Evolutionary conservation across 1,284 basidiomycete genomes (phyloP).

Genomic region (Veloporphyrellus conicus): DNA sequence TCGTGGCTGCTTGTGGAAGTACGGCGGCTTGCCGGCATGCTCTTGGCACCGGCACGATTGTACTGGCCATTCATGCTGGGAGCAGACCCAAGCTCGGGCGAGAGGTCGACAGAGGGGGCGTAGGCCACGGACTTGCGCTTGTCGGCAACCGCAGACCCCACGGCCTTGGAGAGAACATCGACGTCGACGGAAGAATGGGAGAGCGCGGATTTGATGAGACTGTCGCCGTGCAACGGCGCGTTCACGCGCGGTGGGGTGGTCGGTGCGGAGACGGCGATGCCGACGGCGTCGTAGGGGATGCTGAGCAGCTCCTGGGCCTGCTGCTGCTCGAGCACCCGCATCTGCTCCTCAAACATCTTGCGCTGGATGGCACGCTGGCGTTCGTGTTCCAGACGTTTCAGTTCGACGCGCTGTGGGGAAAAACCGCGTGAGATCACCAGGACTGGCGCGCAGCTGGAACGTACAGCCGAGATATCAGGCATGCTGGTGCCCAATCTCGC

Average conservation of each 20-base stretch:
- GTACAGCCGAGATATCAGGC: constrained; percentile 72
- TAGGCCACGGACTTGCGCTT: constrained; percentile 85
- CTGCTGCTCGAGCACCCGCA: constrained; percentile 86
- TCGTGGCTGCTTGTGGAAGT: constrained; percentile 77
- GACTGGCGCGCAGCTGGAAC: constrained; percentile 31
- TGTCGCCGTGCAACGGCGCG: constrained; percentile 54
- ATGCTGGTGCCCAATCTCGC: constrained; percentile 79
- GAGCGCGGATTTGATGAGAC: constrained; percentile 42
- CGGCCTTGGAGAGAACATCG: constrained; percentile 58
- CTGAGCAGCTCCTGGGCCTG: constrained; percentile 80
- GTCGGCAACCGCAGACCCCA: constrained; percentile 59
- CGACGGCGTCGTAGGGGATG: constrained; percentile 59
- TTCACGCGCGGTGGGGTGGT: constrained; percentile 78
- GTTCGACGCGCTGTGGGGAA: constrained; percentile 67
- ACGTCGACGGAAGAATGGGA: constrained; percentile 52
- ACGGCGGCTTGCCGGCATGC: constrained; percentile 82
- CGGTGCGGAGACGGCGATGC: constrained; percentile 72
- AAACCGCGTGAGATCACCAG: constrained; percentile 5
- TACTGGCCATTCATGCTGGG: constrained; percentile 48
- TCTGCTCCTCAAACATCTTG: constrained; percentile 89
- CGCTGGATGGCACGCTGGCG: constrained; percentile 80
- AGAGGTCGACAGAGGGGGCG: constrained; percentile 67
- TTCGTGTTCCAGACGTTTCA: constrained; percentile 89
- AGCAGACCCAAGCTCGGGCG: constrained; percentile 55
- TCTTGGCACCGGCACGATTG: constrained; percentile 71